Evolutionary conservation across 345 rosid genomes (phyloP).

Genomic region (Arabis hirsuta): DNA sequence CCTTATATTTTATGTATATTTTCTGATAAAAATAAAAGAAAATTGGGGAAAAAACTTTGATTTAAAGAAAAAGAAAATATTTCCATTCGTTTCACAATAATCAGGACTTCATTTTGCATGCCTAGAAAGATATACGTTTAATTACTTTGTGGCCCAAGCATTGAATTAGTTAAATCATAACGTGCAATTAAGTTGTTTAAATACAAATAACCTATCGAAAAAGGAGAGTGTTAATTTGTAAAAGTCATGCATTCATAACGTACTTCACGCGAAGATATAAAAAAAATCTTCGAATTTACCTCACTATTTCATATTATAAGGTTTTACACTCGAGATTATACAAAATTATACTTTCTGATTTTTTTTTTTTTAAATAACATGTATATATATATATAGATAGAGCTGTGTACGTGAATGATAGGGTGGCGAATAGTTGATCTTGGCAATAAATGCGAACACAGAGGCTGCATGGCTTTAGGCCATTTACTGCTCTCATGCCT

Average conservation of each 20-base stretch:
- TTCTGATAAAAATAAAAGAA: no score
- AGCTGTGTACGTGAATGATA: slow-evolving; percentile 24
- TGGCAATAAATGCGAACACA: slow-evolving; percentile 42
- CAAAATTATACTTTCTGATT: neutral
- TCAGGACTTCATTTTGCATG: slow-evolving; percentile 12
- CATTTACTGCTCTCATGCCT: slow-evolving; percentile 49
- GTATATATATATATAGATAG: neutral
- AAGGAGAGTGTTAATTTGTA: neutral
- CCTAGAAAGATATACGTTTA: neutral
- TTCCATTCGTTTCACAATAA: neutral
- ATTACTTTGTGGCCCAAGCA: slow-evolving; percentile 12
- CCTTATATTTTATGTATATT: no score
- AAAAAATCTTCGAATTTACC: neutral
- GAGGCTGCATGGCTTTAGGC: slow-evolving; percentile 47
- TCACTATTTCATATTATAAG: neutral
- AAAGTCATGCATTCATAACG: slow-evolving; percentile 6
- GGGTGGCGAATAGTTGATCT: slow-evolving; percentile 38
- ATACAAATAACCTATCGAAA: slow-evolving; percentile 8
- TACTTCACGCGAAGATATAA: slow-evolving; percentile 1
- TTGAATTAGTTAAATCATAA: neutral
- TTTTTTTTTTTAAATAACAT: neutral
- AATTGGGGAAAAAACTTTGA: no score
- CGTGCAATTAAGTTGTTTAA: slow-evolving; percentile 11
- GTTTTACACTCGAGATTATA: neutral
- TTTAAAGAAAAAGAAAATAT: no score